These are phyloP conservation scores for Phytophthora ramorum DNA, from an alignment of 352 stramenopile species.

Conservation along the genomic window DNA sequence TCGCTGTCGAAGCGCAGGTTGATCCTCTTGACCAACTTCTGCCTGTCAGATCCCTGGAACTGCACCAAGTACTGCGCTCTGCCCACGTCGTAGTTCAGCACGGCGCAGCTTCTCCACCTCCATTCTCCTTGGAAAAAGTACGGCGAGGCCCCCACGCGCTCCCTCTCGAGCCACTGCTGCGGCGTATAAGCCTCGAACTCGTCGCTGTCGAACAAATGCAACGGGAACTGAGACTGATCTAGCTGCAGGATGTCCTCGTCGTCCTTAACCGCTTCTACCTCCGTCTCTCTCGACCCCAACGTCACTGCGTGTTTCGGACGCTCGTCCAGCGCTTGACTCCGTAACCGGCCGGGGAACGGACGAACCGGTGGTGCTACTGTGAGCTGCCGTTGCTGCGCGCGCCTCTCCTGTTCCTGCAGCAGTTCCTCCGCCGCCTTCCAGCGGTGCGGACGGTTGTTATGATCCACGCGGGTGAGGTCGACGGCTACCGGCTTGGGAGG, in stretches of 20 bases:
- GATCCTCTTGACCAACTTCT: conserved; percentile 90
- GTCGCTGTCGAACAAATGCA: conserved; percentile 92
- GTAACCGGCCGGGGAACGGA: conserved; percentile 64
- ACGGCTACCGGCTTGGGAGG: conserved; percentile 9
- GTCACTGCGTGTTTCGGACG: background rate
- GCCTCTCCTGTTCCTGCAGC: conserved; percentile 66
- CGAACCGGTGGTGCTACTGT: conserved; percentile 55
- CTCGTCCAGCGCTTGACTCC: conserved; percentile 38
- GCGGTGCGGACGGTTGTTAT: conserved; percentile 87
- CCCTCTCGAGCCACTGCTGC: conserved; percentile 73
- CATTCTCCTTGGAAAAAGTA: conserved; percentile 90
- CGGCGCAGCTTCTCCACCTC: conserved; percentile 77
- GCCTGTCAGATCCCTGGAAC: conserved; percentile 85
- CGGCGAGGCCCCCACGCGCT: conserved; percentile 59
- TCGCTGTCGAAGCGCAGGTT: conserved; percentile 93
- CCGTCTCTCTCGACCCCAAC: background rate
- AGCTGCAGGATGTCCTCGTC: conserved; percentile 86
- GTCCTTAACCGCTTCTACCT: conserved; percentile 11
- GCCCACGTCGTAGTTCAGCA: conserved; percentile 70
- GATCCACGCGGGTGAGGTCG: conserved; percentile 76
- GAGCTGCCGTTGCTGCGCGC: conserved; percentile 65
- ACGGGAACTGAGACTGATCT: conserved; percentile 91
- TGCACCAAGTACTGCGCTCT: conserved; percentile 84
- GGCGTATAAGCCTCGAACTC: conserved; percentile 82
- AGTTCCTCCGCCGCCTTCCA: conserved; percentile 84